Evolutionary conservation across 1,284 basidiomycete species (phyloP), one percentile per base, ranked within the genome.

Genomic region (Naganishia sp.): DNA sequence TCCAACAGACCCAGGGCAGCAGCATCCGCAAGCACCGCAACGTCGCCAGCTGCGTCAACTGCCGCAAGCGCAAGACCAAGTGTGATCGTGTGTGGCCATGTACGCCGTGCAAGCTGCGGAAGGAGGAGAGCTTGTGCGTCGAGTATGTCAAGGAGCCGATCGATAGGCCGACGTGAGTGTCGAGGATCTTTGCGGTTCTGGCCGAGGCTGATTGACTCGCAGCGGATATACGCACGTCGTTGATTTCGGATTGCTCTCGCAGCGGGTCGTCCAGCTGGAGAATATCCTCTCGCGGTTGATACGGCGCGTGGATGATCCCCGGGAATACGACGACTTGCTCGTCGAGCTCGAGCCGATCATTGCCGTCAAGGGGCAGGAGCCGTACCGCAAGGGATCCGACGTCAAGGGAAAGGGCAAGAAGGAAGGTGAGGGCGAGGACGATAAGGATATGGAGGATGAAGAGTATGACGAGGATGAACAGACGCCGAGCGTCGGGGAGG

Each of bases 181-280:
- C 35, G 28, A 28, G 28, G 3, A 5, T 28, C 13, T 9, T 7
- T 41, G 25, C 25, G n/a, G 4, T 17, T 10, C 31, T 25, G 1
- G 15, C 15, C 10, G n/a, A 10, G 11, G 6, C 13, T 49, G 35
- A 43, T 23, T 18, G 9, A 41, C 9, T 2, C 3, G 18, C 23
- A 61, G 58, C 0, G 71, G 71, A 23, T 72, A 72, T 49, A 72
- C 71, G 1, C 71, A 72, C 42, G 70, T 72, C 6, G 54, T 67
- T 4, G 71, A 72, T 43, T 70, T 69, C n/a, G 66, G 65, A 10
- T 68, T 71, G 31, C 67, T 72, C 31, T 68, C 70, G 1, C 69
- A 70, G 41, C 69, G 71, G 6, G 70, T 72, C 1, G 58, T 64
- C 1, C 69, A 72, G 54, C 63, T 71, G 21, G 71, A 72, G 62